A percentile compares a stretch with the other conserved stretches of the same genome.
Evolutionary conservation across 2,329 filamentous ascomycete genomes (phyloP).

Genomic region (Penicillium olsonii): DNA sequence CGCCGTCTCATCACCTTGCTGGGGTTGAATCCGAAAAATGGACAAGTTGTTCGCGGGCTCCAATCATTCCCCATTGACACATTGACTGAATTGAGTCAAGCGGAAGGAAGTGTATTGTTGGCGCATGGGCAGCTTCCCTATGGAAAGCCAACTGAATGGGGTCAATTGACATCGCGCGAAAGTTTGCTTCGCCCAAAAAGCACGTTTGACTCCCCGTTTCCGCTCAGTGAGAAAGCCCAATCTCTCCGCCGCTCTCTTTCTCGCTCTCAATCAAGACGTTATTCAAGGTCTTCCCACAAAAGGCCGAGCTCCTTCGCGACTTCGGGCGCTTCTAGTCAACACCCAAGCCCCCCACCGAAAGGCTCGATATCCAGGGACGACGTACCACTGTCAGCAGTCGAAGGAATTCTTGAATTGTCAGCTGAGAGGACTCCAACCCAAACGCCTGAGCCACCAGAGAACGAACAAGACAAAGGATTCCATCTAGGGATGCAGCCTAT

Average conservation of each 20-base stretch:
- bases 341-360: conserved; percentile 19
- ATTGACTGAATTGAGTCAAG: conserved; percentile 33
- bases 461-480: conserved; percentile 23
- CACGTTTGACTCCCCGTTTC: conserved; percentile 24
- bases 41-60: conserved; percentile 21
- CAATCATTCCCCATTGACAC: conserved; percentile 30
- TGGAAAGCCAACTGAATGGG: conserved; percentile 39
- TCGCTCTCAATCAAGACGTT: conserved; percentile 36
- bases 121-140: conserved; percentile 38
- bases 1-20: conserved; percentile 31
- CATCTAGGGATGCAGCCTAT: conserved; percentile 30
- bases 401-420: conserved; percentile 36
- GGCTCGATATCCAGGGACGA: conserved; percentile 29
- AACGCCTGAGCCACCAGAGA: conserved; percentile 36
- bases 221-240: conserved; percentile 29
- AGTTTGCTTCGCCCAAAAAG: conserved; percentile 24
- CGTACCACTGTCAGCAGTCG: conserved; percentile 35
- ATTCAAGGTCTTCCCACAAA: conserved; percentile 30
- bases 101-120: conserved; percentile 33
- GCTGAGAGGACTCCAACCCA: conserved; percentile 40
- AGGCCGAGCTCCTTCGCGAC: conserved; percentile 35
- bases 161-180: conserved; percentile 34
- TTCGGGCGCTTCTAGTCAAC: conserved; percentile 31
- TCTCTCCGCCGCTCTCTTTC: conserved; percentile 37
- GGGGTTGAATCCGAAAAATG: conserved; percentile 24